Evolutionary conservation across 345 rosid genomes (phyloP).

Genomic region (Citropsis articulata): DNA sequence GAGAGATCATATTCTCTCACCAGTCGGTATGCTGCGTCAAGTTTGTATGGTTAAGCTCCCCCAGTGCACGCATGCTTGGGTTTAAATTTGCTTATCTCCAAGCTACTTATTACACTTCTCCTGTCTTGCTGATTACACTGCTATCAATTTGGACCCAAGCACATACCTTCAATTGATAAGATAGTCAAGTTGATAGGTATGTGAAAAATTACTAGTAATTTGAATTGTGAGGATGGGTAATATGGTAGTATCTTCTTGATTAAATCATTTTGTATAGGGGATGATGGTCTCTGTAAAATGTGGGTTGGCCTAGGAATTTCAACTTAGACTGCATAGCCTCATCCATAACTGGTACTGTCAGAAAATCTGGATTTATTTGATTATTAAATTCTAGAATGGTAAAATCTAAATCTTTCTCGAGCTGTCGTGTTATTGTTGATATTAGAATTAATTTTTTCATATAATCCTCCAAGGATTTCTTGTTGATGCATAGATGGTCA

Average conservation of each 20-base stretch:
- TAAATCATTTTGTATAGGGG: neutral
- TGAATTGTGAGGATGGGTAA: neutral
- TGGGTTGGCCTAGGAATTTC: neutral
- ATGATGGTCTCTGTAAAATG: neutral
- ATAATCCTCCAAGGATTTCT: neutral
- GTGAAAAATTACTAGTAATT: neutral
- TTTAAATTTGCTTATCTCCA: neutral
- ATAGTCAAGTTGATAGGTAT: neutral
- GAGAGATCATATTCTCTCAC: neutral
- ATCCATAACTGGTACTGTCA: neutral
- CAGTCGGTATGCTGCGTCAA: neutral
- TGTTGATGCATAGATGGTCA: neutral
- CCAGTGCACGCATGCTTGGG: neutral
- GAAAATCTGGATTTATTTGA: neutral
- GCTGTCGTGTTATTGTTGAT: neutral
- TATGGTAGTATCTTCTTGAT: neutral
- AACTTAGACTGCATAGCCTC: neutral
- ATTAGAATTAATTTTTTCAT: neutral
- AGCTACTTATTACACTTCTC: neutral
- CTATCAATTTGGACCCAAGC: neutral
- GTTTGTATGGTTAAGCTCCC: neutral
- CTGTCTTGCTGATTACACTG: neutral
- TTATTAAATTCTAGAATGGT: neutral
- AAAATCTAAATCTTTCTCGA: neutral
- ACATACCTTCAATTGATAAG: neutral